A percentile compares a stretch with the other conserved stretches of the same genome.
Evolutionary conservation across 83 land plant genomes (phyloP).

Genomic region (Diphasiastrum complanatum): DNA sequence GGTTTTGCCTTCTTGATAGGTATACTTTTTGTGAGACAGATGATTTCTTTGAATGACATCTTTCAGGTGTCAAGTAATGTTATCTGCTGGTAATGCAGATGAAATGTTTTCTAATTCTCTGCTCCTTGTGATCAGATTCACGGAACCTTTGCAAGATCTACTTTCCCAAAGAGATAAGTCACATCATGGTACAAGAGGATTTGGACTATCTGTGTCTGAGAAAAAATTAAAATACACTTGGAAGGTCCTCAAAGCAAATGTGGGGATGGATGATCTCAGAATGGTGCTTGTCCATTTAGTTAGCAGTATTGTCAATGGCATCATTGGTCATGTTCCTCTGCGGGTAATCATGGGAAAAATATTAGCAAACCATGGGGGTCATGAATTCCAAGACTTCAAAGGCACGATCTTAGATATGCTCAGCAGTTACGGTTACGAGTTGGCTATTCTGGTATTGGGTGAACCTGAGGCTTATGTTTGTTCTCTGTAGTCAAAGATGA

Average conservation of each 20-base stretch:
- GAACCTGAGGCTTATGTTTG: neutral
- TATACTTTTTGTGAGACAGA: conserved; percentile 31
- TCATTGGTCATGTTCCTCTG: conserved; percentile 82
- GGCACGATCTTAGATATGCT: conserved; percentile 84
- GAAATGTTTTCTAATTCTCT: too few relatives aligned
- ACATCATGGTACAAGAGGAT: neutral
- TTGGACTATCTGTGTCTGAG: neutral
- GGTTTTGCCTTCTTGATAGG: conserved; percentile 89
- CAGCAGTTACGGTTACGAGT: conserved; percentile 81
- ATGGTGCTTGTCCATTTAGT: conserved; percentile 58
- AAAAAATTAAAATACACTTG: neutral
- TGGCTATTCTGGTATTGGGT: conserved; percentile 74
- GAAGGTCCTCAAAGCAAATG: neutral
- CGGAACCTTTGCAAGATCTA: neutral
- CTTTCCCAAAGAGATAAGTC: neutral
- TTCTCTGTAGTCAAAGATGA: neutral
- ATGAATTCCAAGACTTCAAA: conserved; percentile 91
- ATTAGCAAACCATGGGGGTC: conserved; percentile 69
- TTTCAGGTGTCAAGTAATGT: too few relatives aligned
- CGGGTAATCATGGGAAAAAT: conserved; percentile 75
- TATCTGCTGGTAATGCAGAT: too few relatives aligned
- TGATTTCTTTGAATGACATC: too few relatives aligned
- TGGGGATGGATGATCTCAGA: conserved; percentile 27
- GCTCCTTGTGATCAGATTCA: neutral
- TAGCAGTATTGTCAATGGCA: conserved; percentile 83